Evolutionary conservation across 441 rosid species (phyloP).

Genomic region (Daphne laureola): DNA sequence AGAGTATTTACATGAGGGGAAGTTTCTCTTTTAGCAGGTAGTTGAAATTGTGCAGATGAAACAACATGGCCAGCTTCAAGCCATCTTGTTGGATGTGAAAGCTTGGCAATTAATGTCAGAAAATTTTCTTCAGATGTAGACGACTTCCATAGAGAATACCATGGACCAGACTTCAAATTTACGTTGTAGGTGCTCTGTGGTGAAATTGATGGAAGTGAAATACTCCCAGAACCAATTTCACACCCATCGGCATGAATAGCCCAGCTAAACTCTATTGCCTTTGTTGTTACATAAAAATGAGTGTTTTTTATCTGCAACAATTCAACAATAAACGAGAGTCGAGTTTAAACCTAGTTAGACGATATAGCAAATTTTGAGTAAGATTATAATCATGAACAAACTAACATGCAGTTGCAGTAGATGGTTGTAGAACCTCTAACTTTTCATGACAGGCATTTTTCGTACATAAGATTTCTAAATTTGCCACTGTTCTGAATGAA

Average conservation of each 20-base stretch:
- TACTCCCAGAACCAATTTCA: constrained; percentile 63
- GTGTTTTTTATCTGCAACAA: constrained; percentile 61
- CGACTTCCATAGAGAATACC: constrained; percentile 72
- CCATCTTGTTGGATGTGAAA: constrained; percentile 60
- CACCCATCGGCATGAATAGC: constrained; percentile 60
- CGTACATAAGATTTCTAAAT: no score
- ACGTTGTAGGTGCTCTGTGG: constrained; percentile 62
- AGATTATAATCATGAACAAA: constrained; percentile 5
- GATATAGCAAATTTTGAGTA: constrained; percentile 10
- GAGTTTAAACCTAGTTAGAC: constrained; percentile 8
- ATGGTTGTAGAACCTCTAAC: no score
- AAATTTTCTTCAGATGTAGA: constrained; percentile 55
- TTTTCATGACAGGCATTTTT: no score
- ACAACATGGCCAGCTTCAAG: constrained; percentile 75
- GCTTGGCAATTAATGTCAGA: constrained; percentile 53
- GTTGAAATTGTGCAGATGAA: constrained; percentile 70
- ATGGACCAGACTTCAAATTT: constrained; percentile 70
- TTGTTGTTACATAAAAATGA: constrained; percentile 58
- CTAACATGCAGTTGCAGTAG: no score
- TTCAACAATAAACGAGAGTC: not conserved
- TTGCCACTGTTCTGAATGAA: no score
- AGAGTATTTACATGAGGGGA: constrained; percentile 51
- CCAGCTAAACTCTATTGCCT: constrained; percentile 75
- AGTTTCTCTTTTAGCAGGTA: constrained; percentile 49
- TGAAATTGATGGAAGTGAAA: constrained; percentile 51